Conservation (phyloP, 345 rosid genomes). For the Dovyalis caffra region DNA sequence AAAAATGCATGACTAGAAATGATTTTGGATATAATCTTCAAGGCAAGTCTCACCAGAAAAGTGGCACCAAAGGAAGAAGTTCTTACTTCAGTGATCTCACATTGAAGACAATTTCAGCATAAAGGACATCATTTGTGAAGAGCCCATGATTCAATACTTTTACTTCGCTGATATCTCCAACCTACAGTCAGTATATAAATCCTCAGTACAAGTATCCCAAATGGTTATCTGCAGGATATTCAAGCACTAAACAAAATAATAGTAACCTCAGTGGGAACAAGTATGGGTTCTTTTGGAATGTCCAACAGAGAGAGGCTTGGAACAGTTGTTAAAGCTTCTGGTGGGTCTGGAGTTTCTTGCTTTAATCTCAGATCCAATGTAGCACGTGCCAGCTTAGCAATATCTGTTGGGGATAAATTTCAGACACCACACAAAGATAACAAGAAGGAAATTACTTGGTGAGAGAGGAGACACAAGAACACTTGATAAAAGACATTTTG, state of each 20-base stretch:
- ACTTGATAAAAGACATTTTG: too few relatives aligned
- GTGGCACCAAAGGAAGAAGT: conserved; percentile 86
- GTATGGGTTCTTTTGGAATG: conserved; percentile 84
- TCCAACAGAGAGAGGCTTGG: conserved; percentile 74
- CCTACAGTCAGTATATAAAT: conserved; percentile 37
- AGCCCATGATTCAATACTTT: conserved; percentile 87
- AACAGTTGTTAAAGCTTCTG: conserved; percentile 79
- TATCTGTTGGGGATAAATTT: too few relatives aligned
- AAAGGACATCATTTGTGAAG: conserved; percentile 92
- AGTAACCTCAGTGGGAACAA: conserved; percentile 74
- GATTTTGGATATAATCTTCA: neutral
- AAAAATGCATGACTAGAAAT: conserved; percentile 5
- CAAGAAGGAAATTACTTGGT: too few relatives aligned
- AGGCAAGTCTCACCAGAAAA: conserved; percentile 72
- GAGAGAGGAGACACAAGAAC: too few relatives aligned
- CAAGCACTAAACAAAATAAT: conserved; percentile 14
- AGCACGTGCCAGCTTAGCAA: conserved; percentile 84
- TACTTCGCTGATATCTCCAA: conserved; percentile 81
- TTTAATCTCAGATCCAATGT: conserved; percentile 78
- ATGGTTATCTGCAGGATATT: neutral
- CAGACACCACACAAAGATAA: too few relatives aligned
- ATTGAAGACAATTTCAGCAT: conserved; percentile 83
- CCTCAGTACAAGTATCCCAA: conserved; percentile 2
- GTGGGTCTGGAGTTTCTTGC: conserved; percentile 97
- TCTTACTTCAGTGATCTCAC: conserved; percentile 81